Percentiles rank a stretch among this genome's conserved stretches.
Conservation (phyloP, 805 yeast species). For the Nakazawaea ambrosiae region DNA sequence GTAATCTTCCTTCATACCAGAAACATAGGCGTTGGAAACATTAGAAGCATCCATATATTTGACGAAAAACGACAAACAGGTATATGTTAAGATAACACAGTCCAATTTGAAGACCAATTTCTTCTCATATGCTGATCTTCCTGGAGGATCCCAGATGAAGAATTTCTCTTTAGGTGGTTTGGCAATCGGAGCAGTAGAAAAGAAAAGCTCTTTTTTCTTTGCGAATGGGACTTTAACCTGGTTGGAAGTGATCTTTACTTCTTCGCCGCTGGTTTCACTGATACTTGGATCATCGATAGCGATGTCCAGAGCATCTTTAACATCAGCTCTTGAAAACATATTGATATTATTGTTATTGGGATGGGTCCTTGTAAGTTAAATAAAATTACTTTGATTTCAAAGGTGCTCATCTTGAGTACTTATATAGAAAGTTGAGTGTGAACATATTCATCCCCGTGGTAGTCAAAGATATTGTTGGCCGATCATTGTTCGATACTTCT, state of each 20-base stretch:
- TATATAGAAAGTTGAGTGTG: too few species aligned
- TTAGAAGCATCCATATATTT: constrained; percentile 56
- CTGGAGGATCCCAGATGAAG: constrained; percentile 6
- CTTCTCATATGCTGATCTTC: constrained; percentile 5
- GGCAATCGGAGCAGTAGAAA: background rate
- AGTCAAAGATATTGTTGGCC: too few species aligned
- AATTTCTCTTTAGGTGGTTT: background rate
- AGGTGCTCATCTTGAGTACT: too few species aligned
- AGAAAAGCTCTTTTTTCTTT: constrained; percentile 4
- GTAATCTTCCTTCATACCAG: constrained; percentile 53
- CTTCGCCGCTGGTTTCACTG: background rate
- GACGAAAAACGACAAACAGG: constrained; percentile 35
- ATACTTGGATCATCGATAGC: background rate
- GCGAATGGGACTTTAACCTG: background rate
- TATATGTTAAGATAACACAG: constrained; percentile 28
- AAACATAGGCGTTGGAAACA: constrained; percentile 53
- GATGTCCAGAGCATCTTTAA: background rate
- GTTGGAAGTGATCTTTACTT: background rate
- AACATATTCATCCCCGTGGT: too few species aligned
- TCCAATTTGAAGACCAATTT: constrained; percentile 9
- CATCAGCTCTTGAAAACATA: background rate
- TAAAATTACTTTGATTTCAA: too few species aligned
- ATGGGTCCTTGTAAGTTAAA: too few species aligned
- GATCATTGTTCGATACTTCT: too few species aligned
- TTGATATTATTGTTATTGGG: too few species aligned